Percentiles rank a stretch among this genome's conserved stretches.
These are phyloP conservation scores for Coniochaeta hoffmannii DNA, from an alignment of 2,329 filamentous ascomycete species.

Conservation along the genomic window DNA sequence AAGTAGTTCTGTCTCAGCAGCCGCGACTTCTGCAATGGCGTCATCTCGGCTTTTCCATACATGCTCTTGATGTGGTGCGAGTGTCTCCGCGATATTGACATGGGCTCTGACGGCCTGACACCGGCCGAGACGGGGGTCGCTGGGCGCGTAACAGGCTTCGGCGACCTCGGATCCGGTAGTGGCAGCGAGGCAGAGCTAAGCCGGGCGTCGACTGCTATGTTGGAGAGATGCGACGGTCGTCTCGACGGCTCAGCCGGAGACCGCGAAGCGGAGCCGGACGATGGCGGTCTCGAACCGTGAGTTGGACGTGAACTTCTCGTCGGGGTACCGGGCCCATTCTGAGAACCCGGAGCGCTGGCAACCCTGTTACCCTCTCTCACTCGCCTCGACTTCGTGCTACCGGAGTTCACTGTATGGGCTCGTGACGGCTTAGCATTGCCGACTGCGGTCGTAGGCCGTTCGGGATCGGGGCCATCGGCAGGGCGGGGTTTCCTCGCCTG, in stretches of 20 bases:
- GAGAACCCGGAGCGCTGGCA: slow-evolving; percentile 34
- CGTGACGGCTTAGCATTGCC: slow-evolving; percentile 47
- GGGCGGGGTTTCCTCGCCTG: slow-evolving; percentile 71
- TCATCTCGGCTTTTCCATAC: slow-evolving; percentile 54
- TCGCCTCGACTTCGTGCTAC: slow-evolving; percentile 43
- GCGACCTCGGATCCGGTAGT: slow-evolving; percentile 52
- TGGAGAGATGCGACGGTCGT: slow-evolving; percentile 42
- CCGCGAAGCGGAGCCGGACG: slow-evolving; percentile 15
- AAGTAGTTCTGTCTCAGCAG: slow-evolving; percentile 77
- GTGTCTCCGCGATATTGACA: slow-evolving; percentile 42
- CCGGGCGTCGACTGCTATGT: slow-evolving; percentile 49
- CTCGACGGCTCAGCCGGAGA: slow-evolving; percentile 28
- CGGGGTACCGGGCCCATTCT: slow-evolving; percentile 15
- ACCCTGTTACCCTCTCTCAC: slow-evolving; percentile 37
- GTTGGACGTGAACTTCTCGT: slow-evolving; percentile 9
- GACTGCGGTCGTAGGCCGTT: slow-evolving; percentile 33
- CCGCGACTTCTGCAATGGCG: slow-evolving; percentile 59
- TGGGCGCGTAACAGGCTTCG: slow-evolving; percentile 43
- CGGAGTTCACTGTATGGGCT: slow-evolving; percentile 58
- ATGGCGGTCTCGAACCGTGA: slow-evolving; percentile 12
- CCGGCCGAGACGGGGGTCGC: slow-evolving; percentile 51
- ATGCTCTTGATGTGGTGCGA: slow-evolving; percentile 53
- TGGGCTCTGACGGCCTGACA: slow-evolving; percentile 38
- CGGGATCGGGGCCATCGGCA: slow-evolving; percentile 52
- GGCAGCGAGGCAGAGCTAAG: slow-evolving; percentile 63